phyloP scores from a whole-genome alignment of 257 asterid species.

The Solanum appendiculatum region DNA sequence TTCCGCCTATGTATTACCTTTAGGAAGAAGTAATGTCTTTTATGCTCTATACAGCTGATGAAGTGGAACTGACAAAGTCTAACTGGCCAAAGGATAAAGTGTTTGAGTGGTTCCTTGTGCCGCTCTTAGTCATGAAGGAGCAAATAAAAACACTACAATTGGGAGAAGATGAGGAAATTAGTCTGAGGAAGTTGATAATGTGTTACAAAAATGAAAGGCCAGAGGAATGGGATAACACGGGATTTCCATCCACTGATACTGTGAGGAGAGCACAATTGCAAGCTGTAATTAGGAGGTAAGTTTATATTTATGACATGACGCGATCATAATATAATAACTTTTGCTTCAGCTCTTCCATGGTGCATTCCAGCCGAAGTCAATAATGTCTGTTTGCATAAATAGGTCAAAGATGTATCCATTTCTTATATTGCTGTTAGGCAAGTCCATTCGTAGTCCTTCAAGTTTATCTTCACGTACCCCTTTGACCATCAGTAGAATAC shows the following conservation, averaged over 20 bases:
- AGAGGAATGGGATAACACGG: constrained; percentile 68
- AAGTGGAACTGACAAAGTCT: constrained; percentile 50
- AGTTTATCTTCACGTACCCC: not conserved
- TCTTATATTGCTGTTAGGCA: not conserved
- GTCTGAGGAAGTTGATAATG: constrained; percentile 53
- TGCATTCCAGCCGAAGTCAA: not conserved
- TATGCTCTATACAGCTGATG: constrained; percentile 38
- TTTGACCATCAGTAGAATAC: not conserved
- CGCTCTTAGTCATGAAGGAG: constrained; percentile 79
- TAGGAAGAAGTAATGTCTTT: not conserved
- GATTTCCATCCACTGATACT: constrained; percentile 55
- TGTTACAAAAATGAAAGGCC: constrained; percentile 46
- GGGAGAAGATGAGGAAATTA: constrained; percentile 44
- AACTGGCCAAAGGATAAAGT: constrained; percentile 67
- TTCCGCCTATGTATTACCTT: not conserved
- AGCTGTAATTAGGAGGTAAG: constrained; percentile 74
- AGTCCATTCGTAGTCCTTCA: not conserved
- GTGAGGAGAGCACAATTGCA: constrained; percentile 83
- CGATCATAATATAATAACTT: not conserved
- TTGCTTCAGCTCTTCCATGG: not conserved
- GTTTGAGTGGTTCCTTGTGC: constrained; percentile 72
- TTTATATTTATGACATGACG: not conserved
- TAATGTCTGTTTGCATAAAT: not conserved
- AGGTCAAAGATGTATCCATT: not conserved
- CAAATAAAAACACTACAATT: constrained; percentile 57